Conservation (phyloP, 345 rosid genomes). For the Bruguiera gymnorhiza region DNA sequence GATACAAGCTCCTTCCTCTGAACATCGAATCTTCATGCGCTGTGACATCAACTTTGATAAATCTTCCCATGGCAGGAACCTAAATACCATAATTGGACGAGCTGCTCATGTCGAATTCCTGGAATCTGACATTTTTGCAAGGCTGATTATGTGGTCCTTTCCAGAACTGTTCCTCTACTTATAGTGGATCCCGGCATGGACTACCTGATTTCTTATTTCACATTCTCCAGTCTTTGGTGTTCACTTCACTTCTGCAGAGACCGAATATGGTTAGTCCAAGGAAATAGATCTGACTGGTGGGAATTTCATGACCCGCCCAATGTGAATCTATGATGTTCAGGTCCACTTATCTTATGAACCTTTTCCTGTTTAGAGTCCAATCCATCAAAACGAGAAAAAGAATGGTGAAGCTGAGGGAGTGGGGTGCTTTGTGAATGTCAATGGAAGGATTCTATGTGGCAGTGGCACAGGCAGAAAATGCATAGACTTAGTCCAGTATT, state of each 20-base stretch:
- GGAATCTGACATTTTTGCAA: conserved; percentile 73
- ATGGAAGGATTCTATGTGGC: too few relatives aligned
- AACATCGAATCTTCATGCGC: conserved; percentile 69
- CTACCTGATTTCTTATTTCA: background rate
- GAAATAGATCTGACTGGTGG: too few relatives aligned
- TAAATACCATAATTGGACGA: conserved; percentile 78
- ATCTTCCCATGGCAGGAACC: conserved; percentile 66
- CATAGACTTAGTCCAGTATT: too few relatives aligned
- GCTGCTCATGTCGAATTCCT: conserved; percentile 94
- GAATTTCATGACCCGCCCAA: too few relatives aligned
- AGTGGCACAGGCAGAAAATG: too few relatives aligned
- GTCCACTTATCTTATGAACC: too few relatives aligned
- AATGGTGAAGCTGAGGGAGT: too few relatives aligned
- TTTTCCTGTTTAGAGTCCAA: too few relatives aligned
- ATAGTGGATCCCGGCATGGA: background rate
- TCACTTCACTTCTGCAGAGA: background rate
- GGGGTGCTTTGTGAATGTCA: too few relatives aligned
- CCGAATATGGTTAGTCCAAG: too few relatives aligned
- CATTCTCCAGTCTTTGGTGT: background rate
- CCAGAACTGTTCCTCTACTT: conserved; percentile 55
- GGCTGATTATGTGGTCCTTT: conserved; percentile 92
- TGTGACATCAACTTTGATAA: conserved; percentile 79
- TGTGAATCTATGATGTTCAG: too few relatives aligned
- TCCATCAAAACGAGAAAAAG: too few relatives aligned
- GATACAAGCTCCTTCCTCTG: conserved; percentile 56